Evolutionary conservation across 495 filamentous ascomycete genomes (phyloP), one percentile per base, ranked within the genome.

Genomic region (Pseudotulostoma volvatum): DNA sequence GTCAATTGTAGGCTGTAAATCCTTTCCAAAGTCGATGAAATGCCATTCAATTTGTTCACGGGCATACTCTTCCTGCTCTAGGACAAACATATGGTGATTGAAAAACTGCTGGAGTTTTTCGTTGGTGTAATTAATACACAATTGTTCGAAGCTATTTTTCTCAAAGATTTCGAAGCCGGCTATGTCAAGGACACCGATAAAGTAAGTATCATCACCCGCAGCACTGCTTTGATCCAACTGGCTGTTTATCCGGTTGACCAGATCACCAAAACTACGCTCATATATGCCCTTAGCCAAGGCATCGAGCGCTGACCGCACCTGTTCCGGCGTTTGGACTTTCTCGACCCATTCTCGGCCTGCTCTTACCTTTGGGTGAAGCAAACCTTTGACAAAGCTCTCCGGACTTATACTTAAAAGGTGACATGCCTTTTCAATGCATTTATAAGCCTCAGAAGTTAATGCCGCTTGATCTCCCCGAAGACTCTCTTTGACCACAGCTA

Each of bases 61-160:
- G 11, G 92, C 87, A 57, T 99, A 99, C 56, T 99, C 92, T 53
- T 99, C 92, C 52, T 99, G 92, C 52, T 99, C 92, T 15, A 99
- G 61, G 15, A 99, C 92, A 55, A 99, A 99, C 92, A 99, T 99
- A 63, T 99, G 92, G 47, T 99, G 92, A 43, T 99, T 99, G 70
- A 99, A 99, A 55, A 96, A 99, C 46, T 99, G 92, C 54, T 99
- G 92, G 4, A 99, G 74, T 56, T 95, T 99, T 55, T 99, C 92
- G 56, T 99, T 99, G 41, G 92, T 96, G 60, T 96, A 99, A 53
- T 99, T 99, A 65, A 99, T 99, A 62, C 92, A 96, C 3, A 99
- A 73, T 54, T 99, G 92, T 57, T 99, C 92, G 48, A 99, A 99
- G 63, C 86, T 93, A 56, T 99, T 99, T 43, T 84, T 72, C 46